These are phyloP conservation scores for Begonia masoniana DNA, from an alignment of 306 rosid species.

Conservation along the genomic window DNA sequence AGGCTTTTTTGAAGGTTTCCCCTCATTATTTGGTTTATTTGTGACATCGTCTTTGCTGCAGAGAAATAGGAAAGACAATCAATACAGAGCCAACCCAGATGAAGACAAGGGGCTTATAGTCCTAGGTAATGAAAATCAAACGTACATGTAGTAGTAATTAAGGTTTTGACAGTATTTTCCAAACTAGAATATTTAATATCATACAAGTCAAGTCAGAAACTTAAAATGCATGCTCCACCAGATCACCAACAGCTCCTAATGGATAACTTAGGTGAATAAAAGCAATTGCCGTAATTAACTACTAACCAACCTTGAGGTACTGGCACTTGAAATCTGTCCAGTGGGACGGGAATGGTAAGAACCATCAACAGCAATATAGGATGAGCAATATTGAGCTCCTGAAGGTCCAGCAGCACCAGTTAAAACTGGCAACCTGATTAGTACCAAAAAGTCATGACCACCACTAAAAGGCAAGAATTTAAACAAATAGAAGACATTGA, in stretches of 20 bases:
- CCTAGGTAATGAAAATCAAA: not conserved
- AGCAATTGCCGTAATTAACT: not conserved
- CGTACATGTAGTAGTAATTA: not conserved
- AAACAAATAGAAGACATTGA: too few relatives aligned
- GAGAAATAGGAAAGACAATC: constrained; percentile 5
- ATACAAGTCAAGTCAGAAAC: not conserved
- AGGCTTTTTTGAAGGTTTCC: constrained; percentile 52
- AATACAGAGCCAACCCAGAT: not conserved
- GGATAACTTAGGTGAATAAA: not conserved
- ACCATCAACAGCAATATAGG: constrained; percentile 83
- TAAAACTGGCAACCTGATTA: constrained; percentile 71
- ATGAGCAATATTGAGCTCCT: constrained; percentile 71
- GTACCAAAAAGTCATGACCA: not conserved
- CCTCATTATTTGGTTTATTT: constrained; percentile 43
- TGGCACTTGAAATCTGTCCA: constrained; percentile 54
- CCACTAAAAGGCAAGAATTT: too few relatives aligned
- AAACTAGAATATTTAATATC: not conserved
- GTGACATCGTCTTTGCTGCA: constrained; percentile 61
- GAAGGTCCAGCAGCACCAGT: constrained; percentile 94
- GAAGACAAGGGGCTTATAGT: not conserved
- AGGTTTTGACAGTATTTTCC: not conserved
- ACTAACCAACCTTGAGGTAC: constrained; percentile 38
- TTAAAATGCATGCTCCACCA: not conserved
- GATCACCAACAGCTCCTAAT: not conserved
- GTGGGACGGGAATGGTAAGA: constrained; percentile 59